Percentiles rank a stretch among this genome's conserved stretches.
These are phyloP conservation scores for Carex scoparia DNA, from an alignment of 176 grass and related monocot species.

Conservation along the genomic window DNA sequence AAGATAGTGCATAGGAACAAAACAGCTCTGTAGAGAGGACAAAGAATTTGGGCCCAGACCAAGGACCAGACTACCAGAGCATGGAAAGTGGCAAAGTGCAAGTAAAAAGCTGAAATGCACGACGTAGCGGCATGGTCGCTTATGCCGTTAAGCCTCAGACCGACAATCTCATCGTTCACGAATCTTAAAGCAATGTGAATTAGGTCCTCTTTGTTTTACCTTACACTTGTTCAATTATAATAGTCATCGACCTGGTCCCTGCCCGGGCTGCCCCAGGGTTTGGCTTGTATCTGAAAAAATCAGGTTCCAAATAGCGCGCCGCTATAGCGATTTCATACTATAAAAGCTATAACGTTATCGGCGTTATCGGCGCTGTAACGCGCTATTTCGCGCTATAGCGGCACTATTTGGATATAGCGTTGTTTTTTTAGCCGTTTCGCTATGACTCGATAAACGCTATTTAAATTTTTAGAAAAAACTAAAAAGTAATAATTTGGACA, in stretches of 20 bases:
- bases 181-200: slow-evolving; percentile 4
- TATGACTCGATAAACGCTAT: no score
- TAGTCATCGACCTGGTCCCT: no score
- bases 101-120: neutral
- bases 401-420: no score
- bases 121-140: neutral
- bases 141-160: neutral
- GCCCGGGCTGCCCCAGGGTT: neutral
- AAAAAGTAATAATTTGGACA: neutral
- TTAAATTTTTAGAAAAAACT: neutral
- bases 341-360: no score
- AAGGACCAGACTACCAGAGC: neutral
- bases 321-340: no score
- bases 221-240: neutral
- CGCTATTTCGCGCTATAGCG: no score
- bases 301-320: no score
- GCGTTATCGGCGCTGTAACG: no score
- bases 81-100: neutral
- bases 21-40: neutral
- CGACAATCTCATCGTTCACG: slow-evolving; percentile 5
- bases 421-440: no score
- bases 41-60: neutral
- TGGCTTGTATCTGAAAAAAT: neutral
- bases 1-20: neutral
- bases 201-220: neutral